These are phyloP conservation scores for Tinospora cordifolia DNA, from an alignment of 164 flowering plant species.

Conservation along the genomic window DNA sequence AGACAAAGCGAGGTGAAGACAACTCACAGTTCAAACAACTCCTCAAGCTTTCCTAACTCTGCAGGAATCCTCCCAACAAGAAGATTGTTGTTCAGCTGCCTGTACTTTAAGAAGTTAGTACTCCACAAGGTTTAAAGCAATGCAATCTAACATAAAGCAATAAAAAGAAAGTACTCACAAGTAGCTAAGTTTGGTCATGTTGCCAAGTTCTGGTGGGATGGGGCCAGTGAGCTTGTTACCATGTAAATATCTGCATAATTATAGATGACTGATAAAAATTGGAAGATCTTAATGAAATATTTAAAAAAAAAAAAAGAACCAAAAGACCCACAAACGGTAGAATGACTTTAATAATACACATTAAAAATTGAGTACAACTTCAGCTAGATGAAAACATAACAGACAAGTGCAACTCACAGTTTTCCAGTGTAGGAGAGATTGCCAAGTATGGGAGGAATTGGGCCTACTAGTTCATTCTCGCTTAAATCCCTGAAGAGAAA, in stretches of 20 bases:
- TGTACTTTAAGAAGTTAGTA: slow-evolving; percentile 17
- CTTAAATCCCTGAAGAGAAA: slow-evolving; percentile 61
- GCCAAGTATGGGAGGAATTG: slow-evolving; percentile 84
- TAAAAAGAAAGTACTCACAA: slow-evolving; percentile 37
- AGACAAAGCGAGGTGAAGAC: background rate
- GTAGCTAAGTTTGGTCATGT: slow-evolving; percentile 90
- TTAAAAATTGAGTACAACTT: background rate
- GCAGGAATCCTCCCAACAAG: slow-evolving; percentile 66
- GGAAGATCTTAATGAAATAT: too few relatives aligned
- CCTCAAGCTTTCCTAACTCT: slow-evolving; percentile 83
- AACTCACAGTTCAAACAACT: slow-evolving; percentile 85
- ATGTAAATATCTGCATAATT: slow-evolving; percentile 58
- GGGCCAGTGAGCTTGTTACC: slow-evolving; percentile 79
- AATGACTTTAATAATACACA: background rate
- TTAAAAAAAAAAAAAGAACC: too few relatives aligned
- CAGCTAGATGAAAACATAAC: background rate
- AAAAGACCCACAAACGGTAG: too few relatives aligned
- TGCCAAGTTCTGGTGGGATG: slow-evolving; percentile 92
- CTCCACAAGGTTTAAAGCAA: background rate
- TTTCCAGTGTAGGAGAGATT: slow-evolving; percentile 84
- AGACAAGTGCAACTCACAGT: slow-evolving; percentile 42
- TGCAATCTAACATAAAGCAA: background rate
- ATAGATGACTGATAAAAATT: background rate
- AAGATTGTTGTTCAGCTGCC: slow-evolving; percentile 76
- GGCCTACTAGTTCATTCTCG: slow-evolving; percentile 77